A percentile compares a stretch with the other conserved stretches of the same genome.
phyloP scores from a whole-genome alignment of 352 stramenopile genomes.

The Phytophthora tentaculata region DNA sequence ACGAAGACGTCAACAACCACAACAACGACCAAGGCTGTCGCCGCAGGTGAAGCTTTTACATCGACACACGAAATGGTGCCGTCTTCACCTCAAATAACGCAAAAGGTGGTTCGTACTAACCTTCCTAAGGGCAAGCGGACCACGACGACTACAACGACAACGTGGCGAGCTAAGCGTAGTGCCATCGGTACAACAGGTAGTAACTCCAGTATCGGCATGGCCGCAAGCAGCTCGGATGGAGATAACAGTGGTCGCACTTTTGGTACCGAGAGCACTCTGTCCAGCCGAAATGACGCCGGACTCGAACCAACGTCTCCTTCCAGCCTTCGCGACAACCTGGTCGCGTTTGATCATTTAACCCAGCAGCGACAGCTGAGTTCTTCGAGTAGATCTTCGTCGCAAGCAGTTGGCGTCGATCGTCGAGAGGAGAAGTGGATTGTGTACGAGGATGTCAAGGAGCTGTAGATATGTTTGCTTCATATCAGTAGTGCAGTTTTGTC shows the following conservation, averaged over 20 bases:
- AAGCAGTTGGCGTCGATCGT: neutral
- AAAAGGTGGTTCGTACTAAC: conserved; percentile 30
- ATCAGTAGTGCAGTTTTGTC: neutral
- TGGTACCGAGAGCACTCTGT: conserved; percentile 14
- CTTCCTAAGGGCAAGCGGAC: conserved; percentile 29
- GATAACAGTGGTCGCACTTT: conserved; percentile 12
- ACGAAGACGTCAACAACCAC: conserved; percentile 30
- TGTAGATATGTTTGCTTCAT: neutral
- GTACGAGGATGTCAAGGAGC: conserved; percentile 3
- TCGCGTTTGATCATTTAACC: conserved; percentile 24
- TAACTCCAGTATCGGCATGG: conserved; percentile 3
- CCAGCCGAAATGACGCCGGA: conserved; percentile 16
- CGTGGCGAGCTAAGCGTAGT: conserved; percentile 16
- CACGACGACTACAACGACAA: conserved; percentile 25
- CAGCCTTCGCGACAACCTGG: conserved; percentile 18
- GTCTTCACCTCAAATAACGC: conserved; percentile 28
- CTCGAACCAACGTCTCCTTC: conserved; percentile 20
- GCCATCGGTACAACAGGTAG: conserved; percentile 2
- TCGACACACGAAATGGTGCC: conserved; percentile 22
- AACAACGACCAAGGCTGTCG: conserved; percentile 19
- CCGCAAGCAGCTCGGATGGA: conserved; percentile 4
- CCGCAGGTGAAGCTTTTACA: conserved; percentile 14
- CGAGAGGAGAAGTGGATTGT: neutral
- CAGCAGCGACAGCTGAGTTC: conserved; percentile 30
- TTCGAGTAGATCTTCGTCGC: conserved; percentile 22